Evolutionary conservation across 2,329 filamentous ascomycete genomes (phyloP).

Genomic region (Colletotrichum trifolii): DNA sequence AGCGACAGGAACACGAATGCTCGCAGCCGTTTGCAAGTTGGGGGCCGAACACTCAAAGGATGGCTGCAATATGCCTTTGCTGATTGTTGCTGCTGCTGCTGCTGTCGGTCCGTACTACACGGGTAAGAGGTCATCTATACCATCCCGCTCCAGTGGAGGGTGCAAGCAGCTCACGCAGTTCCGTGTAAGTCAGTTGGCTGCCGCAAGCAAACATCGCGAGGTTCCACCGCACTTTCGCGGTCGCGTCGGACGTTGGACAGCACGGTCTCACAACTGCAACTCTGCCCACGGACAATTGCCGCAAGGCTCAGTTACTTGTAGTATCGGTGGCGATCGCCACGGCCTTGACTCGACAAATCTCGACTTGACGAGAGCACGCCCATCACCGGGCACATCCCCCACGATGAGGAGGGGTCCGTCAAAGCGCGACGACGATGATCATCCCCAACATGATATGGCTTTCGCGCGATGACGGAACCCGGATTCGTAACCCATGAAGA

Average conservation of each 20-base stretch:
- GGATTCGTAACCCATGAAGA: slow-evolving; percentile 5
- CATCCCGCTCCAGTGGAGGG: no score
- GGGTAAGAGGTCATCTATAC: not conserved
- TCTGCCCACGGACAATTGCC: slow-evolving; percentile 17
- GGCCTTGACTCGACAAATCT: slow-evolving; percentile 19
- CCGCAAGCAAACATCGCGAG: not conserved
- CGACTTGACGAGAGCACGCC: slow-evolving; percentile 8
- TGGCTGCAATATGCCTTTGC: slow-evolving; percentile 6
- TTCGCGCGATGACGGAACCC: slow-evolving; percentile 10
- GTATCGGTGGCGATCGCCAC: slow-evolving; percentile 2
- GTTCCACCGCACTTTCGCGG: no score
- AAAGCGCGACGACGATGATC: slow-evolving; percentile 16
- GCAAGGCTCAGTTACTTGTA: slow-evolving; percentile 1
- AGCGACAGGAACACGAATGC: not conserved
- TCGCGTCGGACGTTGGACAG: not conserved
- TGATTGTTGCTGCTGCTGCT: slow-evolving; percentile 5
- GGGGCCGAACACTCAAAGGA: slow-evolving; percentile 1
- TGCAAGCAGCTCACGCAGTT: slow-evolving; percentile 3
- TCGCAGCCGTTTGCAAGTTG: slow-evolving; percentile 3
- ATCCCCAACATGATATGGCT: slow-evolving; percentile 12
- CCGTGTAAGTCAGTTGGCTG: slow-evolving; percentile 25
- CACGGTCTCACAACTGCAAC: slow-evolving; percentile 16
- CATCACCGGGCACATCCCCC: slow-evolving; percentile 5
- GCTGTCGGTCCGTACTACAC: slow-evolving; percentile 13
- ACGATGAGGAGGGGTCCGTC: slow-evolving; percentile 15